Base-by-base conservation (phyloP, 495 filamentous ascomycete species). In the Daldinia childiae region DNA sequence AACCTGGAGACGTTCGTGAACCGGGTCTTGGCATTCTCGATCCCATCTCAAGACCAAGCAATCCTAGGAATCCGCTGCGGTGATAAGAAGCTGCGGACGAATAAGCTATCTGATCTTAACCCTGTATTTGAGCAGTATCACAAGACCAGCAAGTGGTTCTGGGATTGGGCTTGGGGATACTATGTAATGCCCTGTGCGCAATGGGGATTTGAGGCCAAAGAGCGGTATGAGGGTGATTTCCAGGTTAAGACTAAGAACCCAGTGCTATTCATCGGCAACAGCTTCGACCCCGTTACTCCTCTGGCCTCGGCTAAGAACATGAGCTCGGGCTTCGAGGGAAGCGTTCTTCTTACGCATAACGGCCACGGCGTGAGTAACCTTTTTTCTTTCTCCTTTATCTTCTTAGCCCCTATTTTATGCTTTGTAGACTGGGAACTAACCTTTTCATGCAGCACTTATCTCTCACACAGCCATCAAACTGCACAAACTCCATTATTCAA, bases 331-430 rank as follows among this genome's bases (percentile, higher is more conserved):
- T 88, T 89, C 60, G 79, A 84, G 51, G 86, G 85, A 1, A 89
- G 87, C 14, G 81, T 79, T 4, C 55, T 89, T 15, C 75, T 89
- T 17, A 78, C 84, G 69, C 82, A 86, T 62, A 79, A 85, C 58
- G 87, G 85, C 2, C 80, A 86, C 62, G 87, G 87, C 1, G 87
- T 89, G 74, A 75, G 86, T 83, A 12, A 17, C 7, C 27, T 58
- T 48, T 14, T 32, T 51, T 57, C 7, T 59, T 17, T 29, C 51
- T 48, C 15, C 9, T 54, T 66, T 32, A 5, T 6, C n/a, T 30
- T 30, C 27, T 30, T 7, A 43, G 1, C 36, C 30, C 29, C 12
- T 9, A 15, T 45, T 39, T 2, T 17, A 17, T 14, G 3, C 19
- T 34, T 12, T 14, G 4, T 7, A n/a, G 3, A 9, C 29, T 36